Evolutionary conservation across 1,284 basidiomycete species (phyloP).

Genomic region (Cryptococcus sp.): DNA sequence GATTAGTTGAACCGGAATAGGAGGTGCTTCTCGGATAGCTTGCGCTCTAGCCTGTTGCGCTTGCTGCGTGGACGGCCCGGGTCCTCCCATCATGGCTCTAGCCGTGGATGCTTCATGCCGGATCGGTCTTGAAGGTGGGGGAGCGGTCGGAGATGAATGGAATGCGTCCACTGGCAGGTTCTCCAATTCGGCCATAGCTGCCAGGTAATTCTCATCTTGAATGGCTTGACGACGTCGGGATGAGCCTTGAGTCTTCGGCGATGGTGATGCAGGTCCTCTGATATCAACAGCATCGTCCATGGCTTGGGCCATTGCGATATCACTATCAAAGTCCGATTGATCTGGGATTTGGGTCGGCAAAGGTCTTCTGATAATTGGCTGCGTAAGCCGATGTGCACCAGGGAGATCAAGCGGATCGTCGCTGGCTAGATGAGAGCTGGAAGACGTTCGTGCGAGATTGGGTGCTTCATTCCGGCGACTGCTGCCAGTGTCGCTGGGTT

Average conservation of each 20-base stretch:
- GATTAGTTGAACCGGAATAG: slow-evolving; percentile 18
- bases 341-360: slow-evolving; percentile 2
- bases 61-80: slow-evolving; percentile 12
- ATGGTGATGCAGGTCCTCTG: slow-evolving; percentile 17
- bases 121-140: slow-evolving; percentile 1
- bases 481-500: background rate
- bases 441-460: slow-evolving; percentile 2
- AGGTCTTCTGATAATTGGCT: slow-evolving; percentile 5
- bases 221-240: background rate
- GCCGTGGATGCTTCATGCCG: slow-evolving; percentile 13
- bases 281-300: background rate
- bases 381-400: background rate
- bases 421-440: slow-evolving; percentile 11
- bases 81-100: slow-evolving; percentile 7
- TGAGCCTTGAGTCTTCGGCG: slow-evolving; percentile 4
- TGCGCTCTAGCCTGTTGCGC: background rate
- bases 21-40: slow-evolving; percentile 1
- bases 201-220: background rate
- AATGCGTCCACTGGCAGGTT: slow-evolving; percentile 21
- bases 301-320: background rate
- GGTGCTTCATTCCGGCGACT: no score
- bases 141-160: slow-evolving; percentile 27
- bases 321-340: background rate
- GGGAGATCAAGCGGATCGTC: slow-evolving; percentile 12
- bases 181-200: slow-evolving; percentile 12